phyloP scores from a whole-genome alignment of 2,329 filamentous ascomycete species.

The Ambrosiella beaveri region DNA sequence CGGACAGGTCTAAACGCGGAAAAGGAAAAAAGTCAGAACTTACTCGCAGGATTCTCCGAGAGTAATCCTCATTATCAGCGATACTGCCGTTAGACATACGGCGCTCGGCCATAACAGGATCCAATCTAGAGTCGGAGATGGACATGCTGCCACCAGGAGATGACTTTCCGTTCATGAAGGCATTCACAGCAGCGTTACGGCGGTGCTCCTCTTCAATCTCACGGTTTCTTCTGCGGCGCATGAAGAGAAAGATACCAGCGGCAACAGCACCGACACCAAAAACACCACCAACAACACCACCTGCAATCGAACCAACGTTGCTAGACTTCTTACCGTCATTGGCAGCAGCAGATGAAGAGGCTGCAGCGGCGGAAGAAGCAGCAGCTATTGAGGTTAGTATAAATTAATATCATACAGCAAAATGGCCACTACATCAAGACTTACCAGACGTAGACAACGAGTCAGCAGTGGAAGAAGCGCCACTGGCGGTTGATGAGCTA shows the following conservation, averaged over 20 bases:
- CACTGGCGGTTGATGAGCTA: conserved; percentile 15
- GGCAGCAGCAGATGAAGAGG: conserved; percentile 17
- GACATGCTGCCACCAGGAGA: conserved; percentile 48
- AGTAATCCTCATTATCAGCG: conserved; percentile 93
- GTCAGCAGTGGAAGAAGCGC: conserved; percentile 17
- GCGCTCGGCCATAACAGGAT: conserved; percentile 68
- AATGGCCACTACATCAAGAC: not conserved
- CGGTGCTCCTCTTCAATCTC: conserved; percentile 73
- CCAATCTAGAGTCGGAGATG: conserved; percentile 67
- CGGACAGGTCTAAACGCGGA: not conserved
- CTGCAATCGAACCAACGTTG: conserved; percentile 73
- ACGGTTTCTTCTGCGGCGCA: conserved; percentile 58
- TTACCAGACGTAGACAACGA: conserved; percentile 7
- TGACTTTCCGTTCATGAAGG: conserved; percentile 51
- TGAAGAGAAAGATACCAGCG: conserved; percentile 54
- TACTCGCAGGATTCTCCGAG: conserved; percentile 87
- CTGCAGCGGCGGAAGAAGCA: conserved; percentile 14
- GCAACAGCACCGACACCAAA: conserved; percentile 48
- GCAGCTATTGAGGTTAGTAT: conserved; percentile 2
- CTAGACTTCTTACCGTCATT: conserved; percentile 24
- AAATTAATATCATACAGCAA: not conserved
- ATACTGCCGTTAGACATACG: conserved; percentile 90
- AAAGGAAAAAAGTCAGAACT: conserved; percentile 17
- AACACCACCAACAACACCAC: conserved; percentile 72
- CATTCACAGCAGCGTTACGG: conserved; percentile 60